Conservation (phyloP, 192 early-diverging fungal genomes). For the Kickxella alabastrina region DNA sequence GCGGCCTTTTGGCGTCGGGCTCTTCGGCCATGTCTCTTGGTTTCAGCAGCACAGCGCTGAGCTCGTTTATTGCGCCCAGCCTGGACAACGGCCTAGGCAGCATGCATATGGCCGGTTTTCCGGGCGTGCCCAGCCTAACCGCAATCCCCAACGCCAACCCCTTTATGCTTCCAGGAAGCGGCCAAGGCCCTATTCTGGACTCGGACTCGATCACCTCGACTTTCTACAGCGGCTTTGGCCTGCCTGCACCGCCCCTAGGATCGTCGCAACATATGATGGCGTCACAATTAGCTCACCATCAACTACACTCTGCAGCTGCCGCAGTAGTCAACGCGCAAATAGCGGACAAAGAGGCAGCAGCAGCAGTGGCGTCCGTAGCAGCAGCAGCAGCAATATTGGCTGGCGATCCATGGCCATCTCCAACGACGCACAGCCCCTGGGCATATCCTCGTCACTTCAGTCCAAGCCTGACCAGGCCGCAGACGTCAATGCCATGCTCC, state of each 20-base stretch:
- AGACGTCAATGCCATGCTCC: neutral
- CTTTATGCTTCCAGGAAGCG: conserved; percentile 50
- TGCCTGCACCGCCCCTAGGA: conserved; percentile 19
- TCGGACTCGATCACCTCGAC: conserved; percentile 41
- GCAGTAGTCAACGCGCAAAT: neutral
- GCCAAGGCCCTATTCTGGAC: conserved; percentile 31
- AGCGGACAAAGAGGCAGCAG: neutral
- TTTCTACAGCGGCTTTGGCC: conserved; percentile 48
- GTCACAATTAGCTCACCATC: conserved; percentile 29
- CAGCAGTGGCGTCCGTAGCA: neutral
- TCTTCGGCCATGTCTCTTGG: conserved; percentile 13
- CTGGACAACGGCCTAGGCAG: conserved; percentile 1
- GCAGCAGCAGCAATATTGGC: conserved; percentile 3
- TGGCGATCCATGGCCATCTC: neutral
- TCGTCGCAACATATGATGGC: too few species aligned
- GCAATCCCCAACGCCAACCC: conserved; percentile 44
- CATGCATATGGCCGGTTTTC: neutral
- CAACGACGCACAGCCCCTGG: too few species aligned
- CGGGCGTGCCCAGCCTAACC: conserved; percentile 6
- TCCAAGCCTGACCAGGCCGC: neutral
- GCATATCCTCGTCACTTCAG: conserved; percentile 9
- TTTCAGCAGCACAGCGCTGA: conserved; percentile 21
- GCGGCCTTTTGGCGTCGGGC: conserved; percentile 18
- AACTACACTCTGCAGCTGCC: conserved; percentile 19
- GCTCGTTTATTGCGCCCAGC: conserved; percentile 21